A percentile compares a stretch with the other conserved stretches of the same genome.
These are phyloP conservation scores for Lathyrus aphaca DNA, from an alignment of 306 rosid genomes.

Conservation along the genomic window DNA sequence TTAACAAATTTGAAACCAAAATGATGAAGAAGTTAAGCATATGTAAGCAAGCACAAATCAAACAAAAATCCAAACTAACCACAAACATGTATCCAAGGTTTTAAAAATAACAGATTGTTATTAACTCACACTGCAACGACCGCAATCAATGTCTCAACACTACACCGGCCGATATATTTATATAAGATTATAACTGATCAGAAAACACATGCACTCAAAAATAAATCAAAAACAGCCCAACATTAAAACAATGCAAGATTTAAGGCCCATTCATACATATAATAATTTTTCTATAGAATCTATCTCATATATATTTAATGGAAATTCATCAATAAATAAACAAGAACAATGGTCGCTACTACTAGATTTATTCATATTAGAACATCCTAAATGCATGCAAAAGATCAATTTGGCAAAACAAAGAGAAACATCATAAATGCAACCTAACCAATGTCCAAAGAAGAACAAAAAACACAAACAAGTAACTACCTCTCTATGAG, in stretches of 20 bases:
- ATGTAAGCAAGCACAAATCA: neutral
- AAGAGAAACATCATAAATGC: slow-evolving; percentile 22
- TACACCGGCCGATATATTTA: too few relatives aligned
- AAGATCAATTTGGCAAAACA: slow-evolving; percentile 22
- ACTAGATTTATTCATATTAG: neutral
- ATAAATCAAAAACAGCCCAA: too few relatives aligned
- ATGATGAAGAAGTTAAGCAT: neutral
- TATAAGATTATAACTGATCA: too few relatives aligned
- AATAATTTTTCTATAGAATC: neutral
- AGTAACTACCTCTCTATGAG: slow-evolving; percentile 67
- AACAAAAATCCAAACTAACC: slow-evolving; percentile 30
- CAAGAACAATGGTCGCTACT: neutral
- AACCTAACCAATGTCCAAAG: neutral
- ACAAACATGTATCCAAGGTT: neutral
- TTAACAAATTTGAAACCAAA: slow-evolving; percentile 25
- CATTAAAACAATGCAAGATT: too few relatives aligned
- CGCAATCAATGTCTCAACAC: too few relatives aligned
- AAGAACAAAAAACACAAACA: neutral
- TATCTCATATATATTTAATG: too few relatives aligned
- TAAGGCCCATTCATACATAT: neutral
- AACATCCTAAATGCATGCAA: slow-evolving; percentile 2
- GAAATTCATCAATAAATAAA: neutral
- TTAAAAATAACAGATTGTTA: too few relatives aligned
- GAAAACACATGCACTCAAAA: too few relatives aligned
- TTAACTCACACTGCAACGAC: too few relatives aligned